phyloP scores from a whole-genome alignment of 768 basidiomycete genomes.

The Tubosaeta sp. region DNA sequence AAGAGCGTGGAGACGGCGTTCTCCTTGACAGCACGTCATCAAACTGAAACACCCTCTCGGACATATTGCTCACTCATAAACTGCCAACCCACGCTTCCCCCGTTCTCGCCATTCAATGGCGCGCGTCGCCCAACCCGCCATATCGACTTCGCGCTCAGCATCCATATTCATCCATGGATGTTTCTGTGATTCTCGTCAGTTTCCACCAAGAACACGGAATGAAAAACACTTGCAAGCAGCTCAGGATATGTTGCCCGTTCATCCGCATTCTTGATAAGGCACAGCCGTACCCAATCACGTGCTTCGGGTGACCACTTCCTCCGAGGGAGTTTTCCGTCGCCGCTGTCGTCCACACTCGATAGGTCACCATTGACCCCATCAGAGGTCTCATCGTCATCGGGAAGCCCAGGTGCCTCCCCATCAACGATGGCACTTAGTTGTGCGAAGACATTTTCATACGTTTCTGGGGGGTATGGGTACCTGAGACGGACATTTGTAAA shows the following conservation, averaged over 20 bases:
- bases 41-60: conserved; percentile 1
- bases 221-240: conserved; percentile 53
- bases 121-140: conserved; percentile 74
- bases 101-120: conserved; percentile 41
- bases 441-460: conserved; percentile 95
- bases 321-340: conserved; percentile 7
- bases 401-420: conserved; percentile 86
- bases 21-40: conserved; percentile 16
- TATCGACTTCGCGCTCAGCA: conserved; percentile 62
- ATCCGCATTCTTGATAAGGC: conserved; percentile 78
- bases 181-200: conserved; percentile 36
- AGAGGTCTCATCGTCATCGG: conserved; percentile 42
- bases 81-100: conserved; percentile 12
- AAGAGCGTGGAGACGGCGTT: conserved; percentile 18
- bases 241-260: conserved; percentile 79
- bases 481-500: conserved; percentile 5
- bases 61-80: conserved; percentile 21
- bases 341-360: conserved; percentile 12
- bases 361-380: conserved; percentile 12
- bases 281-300: conserved; percentile 76
- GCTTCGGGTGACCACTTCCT: conserved; percentile 44
- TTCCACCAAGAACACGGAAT: background rate
- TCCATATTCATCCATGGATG: conserved; percentile 78
- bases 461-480: conserved; percentile 98
- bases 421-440: conserved; percentile 96